These are phyloP conservation scores for Filobasidium wieringae DNA, from an alignment of 768 basidiomycete species.

Conservation along the genomic window DNA sequence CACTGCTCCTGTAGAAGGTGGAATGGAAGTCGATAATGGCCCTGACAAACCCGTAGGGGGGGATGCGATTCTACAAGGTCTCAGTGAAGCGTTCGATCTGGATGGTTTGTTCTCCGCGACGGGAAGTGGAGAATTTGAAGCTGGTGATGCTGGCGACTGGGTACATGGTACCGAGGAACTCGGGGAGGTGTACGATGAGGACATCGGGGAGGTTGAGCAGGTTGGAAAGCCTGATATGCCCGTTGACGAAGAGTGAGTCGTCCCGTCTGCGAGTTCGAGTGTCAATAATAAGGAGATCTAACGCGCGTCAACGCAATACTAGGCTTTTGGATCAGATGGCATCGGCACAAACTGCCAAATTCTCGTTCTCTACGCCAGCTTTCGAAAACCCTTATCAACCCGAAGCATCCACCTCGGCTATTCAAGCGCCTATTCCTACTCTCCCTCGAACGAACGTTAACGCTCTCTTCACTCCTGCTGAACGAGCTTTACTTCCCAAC, in stretches of 20 bases:
- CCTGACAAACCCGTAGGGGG: slow-evolving; percentile 73
- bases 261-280: background rate
- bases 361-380: slow-evolving; percentile 8
- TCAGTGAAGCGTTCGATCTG: slow-evolving; percentile 67
- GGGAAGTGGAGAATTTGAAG: slow-evolving; percentile 63
- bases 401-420: background rate
- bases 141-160: slow-evolving; percentile 47
- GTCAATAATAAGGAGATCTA: background rate
- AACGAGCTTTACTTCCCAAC: slow-evolving; percentile 24
- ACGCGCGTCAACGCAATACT: background rate
- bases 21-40: slow-evolving; percentile 47
- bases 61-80: slow-evolving; percentile 59
- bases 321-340: background rate
- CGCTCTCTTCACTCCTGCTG: slow-evolving; percentile 32
- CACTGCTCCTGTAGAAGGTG: slow-evolving; percentile 29
- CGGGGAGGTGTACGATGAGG: slow-evolving; percentile 17
- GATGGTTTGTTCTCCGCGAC: slow-evolving; percentile 69
- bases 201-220: slow-evolving; percentile 5
- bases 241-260: slow-evolving; percentile 8
- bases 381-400: background rate
- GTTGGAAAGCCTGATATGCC: slow-evolving; percentile 2
- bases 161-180: slow-evolving; percentile 32
- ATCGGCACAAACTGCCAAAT: background rate
- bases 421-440: background rate
- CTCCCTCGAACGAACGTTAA: slow-evolving; percentile 1